Evolutionary conservation across 345 rosid species (phyloP).

Genomic region (Microcos paniculata): DNA sequence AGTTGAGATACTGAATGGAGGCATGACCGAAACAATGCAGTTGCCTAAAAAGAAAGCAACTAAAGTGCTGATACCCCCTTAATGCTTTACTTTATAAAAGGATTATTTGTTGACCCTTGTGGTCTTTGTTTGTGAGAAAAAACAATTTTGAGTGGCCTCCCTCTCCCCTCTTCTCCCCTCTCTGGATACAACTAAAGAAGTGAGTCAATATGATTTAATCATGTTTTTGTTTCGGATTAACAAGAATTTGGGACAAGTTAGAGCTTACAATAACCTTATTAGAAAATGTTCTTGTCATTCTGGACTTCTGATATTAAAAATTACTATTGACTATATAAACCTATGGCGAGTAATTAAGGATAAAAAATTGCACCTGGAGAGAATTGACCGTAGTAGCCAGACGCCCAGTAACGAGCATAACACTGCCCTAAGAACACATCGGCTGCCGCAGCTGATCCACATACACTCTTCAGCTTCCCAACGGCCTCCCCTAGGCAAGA

Average conservation of each 20-base stretch:
- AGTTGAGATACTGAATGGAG: background rate
- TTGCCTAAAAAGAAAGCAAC: conserved; percentile 17
- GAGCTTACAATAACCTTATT: conserved; percentile 3
- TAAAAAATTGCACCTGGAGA: conserved; percentile 46
- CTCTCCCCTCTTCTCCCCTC: no score
- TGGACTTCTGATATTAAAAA: no score
- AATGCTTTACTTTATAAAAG: conserved; percentile 31
- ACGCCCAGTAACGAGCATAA: conserved; percentile 84
- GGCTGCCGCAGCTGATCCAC: conserved; percentile 85
- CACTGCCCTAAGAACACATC: conserved; percentile 85
- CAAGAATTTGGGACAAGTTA: background rate
- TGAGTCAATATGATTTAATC: background rate
- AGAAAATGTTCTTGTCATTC: no score
- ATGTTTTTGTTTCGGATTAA: background rate
- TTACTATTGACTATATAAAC: no score
- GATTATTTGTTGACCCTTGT: conserved; percentile 19
- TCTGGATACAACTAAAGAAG: background rate
- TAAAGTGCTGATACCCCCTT: conserved; percentile 18
- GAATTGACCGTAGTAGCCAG: conserved; percentile 63
- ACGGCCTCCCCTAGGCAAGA: conserved; percentile 63
- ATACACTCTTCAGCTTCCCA: conserved; percentile 55
- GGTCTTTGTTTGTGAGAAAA: background rate
- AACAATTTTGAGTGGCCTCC: conserved; percentile 1
- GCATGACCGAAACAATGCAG: conserved; percentile 15
- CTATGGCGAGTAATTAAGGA: no score